phyloP scores from a whole-genome alignment of 352 stramenopile genomes.

The Blastocystis sp. region DNA sequence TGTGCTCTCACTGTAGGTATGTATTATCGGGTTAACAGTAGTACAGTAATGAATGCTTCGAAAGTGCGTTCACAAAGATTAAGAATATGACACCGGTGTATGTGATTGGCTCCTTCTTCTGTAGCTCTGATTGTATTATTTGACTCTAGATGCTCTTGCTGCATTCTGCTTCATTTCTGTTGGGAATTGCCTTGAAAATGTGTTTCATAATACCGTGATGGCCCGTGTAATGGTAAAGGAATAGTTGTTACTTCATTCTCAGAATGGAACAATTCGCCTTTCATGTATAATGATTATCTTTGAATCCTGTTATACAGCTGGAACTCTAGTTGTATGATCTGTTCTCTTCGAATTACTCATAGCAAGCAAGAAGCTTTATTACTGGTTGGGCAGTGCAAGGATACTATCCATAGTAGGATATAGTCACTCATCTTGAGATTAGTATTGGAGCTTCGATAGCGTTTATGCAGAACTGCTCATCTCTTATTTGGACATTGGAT shows the following conservation, averaged over 20 bases:
- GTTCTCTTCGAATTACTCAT: not conserved
- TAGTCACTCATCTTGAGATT: not conserved
- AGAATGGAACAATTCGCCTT: not conserved
- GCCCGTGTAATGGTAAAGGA: constrained; percentile 3
- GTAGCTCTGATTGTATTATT: not conserved
- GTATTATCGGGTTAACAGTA: not conserved
- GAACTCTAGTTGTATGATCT: not conserved
- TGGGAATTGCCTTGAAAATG: constrained; percentile 40
- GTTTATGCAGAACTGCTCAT: constrained; percentile 1
- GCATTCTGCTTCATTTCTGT: constrained; percentile 27
- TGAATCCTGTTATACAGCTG: not conserved
- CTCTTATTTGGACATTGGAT: constrained; percentile 26
- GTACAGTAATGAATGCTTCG: not conserved
- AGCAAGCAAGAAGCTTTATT: constrained; percentile 14
- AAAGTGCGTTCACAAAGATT: not conserved
- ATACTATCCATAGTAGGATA: constrained; percentile 22
- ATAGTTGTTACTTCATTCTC: not conserved
- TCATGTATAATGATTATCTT: constrained; percentile 13
- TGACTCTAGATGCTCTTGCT: constrained; percentile 14
- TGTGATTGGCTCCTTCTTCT: not conserved
- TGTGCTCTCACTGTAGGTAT: not conserved
- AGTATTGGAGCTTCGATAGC: not conserved
- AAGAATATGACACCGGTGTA: not conserved
- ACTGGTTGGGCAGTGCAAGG: not conserved
- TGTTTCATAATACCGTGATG: constrained; percentile 2